phyloP scores from a whole-genome alignment of 805 yeast species.

The Yarrowia sp. region DNA sequence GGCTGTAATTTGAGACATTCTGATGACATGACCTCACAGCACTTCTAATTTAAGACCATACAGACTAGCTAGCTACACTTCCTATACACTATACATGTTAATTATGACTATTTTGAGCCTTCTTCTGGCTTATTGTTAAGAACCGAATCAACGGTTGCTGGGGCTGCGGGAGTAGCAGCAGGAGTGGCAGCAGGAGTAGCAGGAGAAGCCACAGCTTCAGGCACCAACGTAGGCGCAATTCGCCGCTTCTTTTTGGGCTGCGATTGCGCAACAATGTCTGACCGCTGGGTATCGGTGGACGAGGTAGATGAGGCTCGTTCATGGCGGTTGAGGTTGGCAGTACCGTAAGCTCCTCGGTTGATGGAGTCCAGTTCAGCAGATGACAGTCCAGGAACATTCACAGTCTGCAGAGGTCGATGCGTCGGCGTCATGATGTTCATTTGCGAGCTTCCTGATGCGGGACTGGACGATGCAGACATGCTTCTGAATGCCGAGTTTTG shows the following conservation, averaged over 20 bases:
- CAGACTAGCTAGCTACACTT: too few relatives aligned
- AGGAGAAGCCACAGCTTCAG: background rate
- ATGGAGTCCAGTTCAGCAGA: conserved; percentile 8
- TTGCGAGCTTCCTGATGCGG: conserved; percentile 30
- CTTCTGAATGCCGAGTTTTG: background rate
- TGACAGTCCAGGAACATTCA: conserved; percentile 4
- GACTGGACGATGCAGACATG: conserved; percentile 25
- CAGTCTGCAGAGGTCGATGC: conserved; percentile 4
- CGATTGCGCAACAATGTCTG: background rate
- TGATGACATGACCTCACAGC: too few relatives aligned
- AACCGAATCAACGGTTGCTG: background rate
- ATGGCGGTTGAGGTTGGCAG: conserved; percentile 29
- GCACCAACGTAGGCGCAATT: conserved; percentile 41
- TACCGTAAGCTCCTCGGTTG: conserved; percentile 21
- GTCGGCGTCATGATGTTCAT: conserved; percentile 24
- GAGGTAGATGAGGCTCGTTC: conserved; percentile 19
- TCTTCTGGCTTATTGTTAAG: background rate
- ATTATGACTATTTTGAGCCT: background rate
- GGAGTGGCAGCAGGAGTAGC: background rate
- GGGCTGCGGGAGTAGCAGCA: background rate
- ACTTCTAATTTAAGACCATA: too few relatives aligned
- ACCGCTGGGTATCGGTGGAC: conserved; percentile 13
- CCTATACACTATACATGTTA: too few relatives aligned
- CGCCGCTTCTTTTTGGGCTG: conserved; percentile 40
- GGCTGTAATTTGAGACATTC: too few relatives aligned